Percentiles rank a stretch among this genome's conserved stretches.
phyloP scores from a whole-genome alignment of 495 filamentous ascomycete species.

The Penicillium lagena region DNA sequence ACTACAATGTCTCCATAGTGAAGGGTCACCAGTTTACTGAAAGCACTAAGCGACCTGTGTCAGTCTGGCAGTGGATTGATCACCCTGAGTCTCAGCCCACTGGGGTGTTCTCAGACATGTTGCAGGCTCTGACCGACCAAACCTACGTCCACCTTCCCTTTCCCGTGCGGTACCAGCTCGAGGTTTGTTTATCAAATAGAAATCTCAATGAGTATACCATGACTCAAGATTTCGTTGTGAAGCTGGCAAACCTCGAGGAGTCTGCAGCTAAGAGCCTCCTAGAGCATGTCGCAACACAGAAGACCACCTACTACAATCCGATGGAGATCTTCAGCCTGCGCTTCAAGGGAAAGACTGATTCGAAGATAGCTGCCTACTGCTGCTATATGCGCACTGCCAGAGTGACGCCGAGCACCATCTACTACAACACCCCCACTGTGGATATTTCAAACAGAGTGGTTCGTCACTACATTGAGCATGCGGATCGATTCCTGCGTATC shows the following conservation, averaged over 20 bases:
- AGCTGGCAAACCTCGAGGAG: constrained; percentile 45
- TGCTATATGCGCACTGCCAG: constrained; percentile 67
- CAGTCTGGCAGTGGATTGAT: constrained; percentile 56
- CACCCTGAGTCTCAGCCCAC: constrained; percentile 7
- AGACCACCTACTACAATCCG: constrained; percentile 57
- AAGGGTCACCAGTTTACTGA: constrained; percentile 16
- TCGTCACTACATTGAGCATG: constrained; percentile 56
- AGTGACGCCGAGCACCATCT: constrained; percentile 77
- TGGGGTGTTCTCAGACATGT: constrained; percentile 14
- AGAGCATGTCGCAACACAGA: constrained; percentile 55
- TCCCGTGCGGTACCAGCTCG: constrained; percentile 78
- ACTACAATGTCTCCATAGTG: constrained; percentile 63
- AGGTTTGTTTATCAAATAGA: constrained; percentile 80
- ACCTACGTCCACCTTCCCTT: constrained; percentile 53
- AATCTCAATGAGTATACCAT: constrained; percentile 77
- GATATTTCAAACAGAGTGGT: constrained; percentile 88
- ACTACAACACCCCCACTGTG: constrained; percentile 67
- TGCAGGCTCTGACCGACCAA: constrained; percentile 26
- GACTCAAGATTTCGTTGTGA: constrained; percentile 54
- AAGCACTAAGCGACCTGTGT: constrained; percentile 9
- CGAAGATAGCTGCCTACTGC: constrained; percentile 63
- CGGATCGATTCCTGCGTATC: constrained; percentile 85
- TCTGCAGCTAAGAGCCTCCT: constrained; percentile 47
- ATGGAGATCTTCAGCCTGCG: constrained; percentile 64
- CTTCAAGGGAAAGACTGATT: constrained; percentile 35